These are phyloP conservation scores for Kandelia obovata DNA, from an alignment of 345 rosid genomes.

Conservation along the genomic window DNA sequence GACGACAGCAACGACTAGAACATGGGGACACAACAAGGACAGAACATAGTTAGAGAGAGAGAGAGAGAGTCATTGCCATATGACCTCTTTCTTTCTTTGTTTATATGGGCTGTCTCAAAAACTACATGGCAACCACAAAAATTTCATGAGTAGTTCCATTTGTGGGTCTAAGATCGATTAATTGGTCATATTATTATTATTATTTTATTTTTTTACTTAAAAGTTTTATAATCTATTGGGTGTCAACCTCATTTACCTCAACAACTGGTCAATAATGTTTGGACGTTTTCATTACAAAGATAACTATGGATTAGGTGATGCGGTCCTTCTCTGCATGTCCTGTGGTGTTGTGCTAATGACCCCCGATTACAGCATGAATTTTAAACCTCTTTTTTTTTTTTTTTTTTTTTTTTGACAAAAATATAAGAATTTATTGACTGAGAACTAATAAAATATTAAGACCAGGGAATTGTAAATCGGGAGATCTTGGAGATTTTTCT, in stretches of 20 bases:
- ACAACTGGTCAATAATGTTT: neutral
- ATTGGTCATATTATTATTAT: too few species aligned
- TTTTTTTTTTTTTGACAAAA: too few species aligned
- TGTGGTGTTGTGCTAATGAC: neutral
- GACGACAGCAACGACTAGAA: conserved; percentile 12
- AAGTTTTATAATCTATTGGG: too few species aligned
- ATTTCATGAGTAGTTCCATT: too few species aligned
- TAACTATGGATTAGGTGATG: neutral
- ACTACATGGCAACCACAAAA: too few species aligned
- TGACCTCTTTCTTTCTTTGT: neutral
- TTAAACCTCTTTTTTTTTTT: neutral
- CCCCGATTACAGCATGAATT: neutral
- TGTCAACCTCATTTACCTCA: neutral
- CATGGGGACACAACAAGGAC: conserved; percentile 28
- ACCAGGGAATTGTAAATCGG: too few species aligned
- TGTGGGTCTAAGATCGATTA: too few species aligned
- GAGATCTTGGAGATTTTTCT: too few species aligned
- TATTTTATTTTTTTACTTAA: too few species aligned
- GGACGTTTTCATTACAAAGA: neutral
- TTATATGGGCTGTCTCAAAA: too few species aligned
- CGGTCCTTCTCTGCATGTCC: neutral
- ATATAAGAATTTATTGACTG: conserved; percentile 1
- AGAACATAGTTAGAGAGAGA: neutral
- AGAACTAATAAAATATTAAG: neutral
- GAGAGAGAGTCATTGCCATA: neutral